Base-by-base conservation (phyloP, 2,329 filamentous ascomycete genomes). In the Fusarium sororula region DNA sequence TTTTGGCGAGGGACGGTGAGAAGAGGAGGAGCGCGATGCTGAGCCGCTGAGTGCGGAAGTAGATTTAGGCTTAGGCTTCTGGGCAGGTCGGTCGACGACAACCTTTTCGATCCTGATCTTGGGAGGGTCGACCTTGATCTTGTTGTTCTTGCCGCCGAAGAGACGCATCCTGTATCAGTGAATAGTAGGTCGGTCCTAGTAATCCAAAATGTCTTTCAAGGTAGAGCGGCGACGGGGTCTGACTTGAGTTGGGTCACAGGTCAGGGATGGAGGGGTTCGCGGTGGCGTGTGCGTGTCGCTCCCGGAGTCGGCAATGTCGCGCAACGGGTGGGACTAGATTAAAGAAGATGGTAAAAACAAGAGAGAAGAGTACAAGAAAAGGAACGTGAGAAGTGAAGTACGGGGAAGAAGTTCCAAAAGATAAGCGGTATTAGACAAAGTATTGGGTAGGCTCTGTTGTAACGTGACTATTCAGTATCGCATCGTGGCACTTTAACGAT, bases 61-160 rank as follows among this genome's bases (percentile, higher is more conserved):
- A 38, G 80, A 77, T 73, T 82, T 84, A 13, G 82, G 80, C 53
- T 81, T 82, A 14, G 82, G 82, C 51, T 83, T 81, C 22, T 81
- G 79, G 8, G 79, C 70, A 54, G 81, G 77, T 53, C 78, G 77
- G 68, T 83, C 84, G 77, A 88, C 82, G 60, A 84, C 81, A 65
- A 89, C 86, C 73, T 86, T 87, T 78, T 89, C 87, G 76, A 88
- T 86, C 68, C 87, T 85, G 75, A 89, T 85, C 68, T 84, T 84
- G 64, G 86, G 84, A 60, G 84, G 83, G 70, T 87, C 84, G 73
- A 84, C 81, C 80, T 88, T 88, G 81, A 87, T 85, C 78, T 87
- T 89, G 71, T 83, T 84, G 67, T 79, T 80, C 70, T 85, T 85
- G 60, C 80, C 81, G 69, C 83, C 82, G 68, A 85, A 82, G 63